These are phyloP conservation scores for Rhodotorula sp. DNA, from an alignment of 1,284 basidiomycete genomes.

Conservation along the genomic window DNA sequence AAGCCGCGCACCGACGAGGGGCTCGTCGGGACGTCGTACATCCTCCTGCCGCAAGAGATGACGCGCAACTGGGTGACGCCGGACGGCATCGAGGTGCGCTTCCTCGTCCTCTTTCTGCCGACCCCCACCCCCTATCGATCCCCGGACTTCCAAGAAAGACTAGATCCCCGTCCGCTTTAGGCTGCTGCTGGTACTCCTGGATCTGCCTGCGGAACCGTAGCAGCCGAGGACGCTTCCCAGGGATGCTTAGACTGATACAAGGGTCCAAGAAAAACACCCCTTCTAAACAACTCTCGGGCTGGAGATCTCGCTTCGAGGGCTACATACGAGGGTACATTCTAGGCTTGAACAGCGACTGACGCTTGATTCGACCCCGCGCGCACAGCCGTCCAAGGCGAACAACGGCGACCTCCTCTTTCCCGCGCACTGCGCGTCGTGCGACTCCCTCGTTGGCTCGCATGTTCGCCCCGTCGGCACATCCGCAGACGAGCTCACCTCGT, in stretches of 20 bases:
- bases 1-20: constrained; percentile 72
- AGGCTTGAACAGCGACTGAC: constrained; percentile 3
- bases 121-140: constrained; percentile 34
- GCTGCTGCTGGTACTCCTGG: constrained; percentile 36
- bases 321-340: constrained; percentile 74
- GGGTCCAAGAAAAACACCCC: constrained; percentile 39
- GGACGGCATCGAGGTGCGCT: constrained; percentile 61
- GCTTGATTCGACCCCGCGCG: constrained; percentile 46
- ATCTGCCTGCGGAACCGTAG: constrained; percentile 47
- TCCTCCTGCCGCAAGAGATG: constrained; percentile 63
- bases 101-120: constrained; percentile 24
- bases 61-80: constrained; percentile 59
- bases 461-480: constrained; percentile 18
- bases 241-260: constrained; percentile 46
- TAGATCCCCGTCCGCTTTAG: constrained; percentile 31
- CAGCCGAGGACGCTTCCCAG: constrained; percentile 15
- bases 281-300: constrained; percentile 73
- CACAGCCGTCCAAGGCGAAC: not conserved
- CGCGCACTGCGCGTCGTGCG: constrained; percentile 60
- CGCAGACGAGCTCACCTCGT: constrained; percentile 7
- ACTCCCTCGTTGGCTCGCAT: constrained; percentile 38
- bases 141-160: constrained; percentile 80
- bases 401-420: constrained; percentile 62
- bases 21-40: constrained; percentile 80
- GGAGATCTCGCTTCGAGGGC: constrained; percentile 72